Conservation (phyloP, 31 red algal species). For the Odonthalia washingtoniensis region DNA sequence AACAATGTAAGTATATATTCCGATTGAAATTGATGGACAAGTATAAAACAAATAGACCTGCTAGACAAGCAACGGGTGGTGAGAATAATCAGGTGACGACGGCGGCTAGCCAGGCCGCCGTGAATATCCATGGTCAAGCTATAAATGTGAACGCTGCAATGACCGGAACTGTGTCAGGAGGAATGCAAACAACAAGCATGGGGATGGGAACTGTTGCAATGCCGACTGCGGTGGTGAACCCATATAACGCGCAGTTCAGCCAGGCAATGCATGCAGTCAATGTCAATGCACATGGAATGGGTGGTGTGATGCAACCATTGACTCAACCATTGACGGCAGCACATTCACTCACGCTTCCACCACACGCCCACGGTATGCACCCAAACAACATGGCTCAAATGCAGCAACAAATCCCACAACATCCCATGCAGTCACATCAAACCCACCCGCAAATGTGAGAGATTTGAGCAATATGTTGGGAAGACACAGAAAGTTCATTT, state of each 20-base stretch:
- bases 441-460: slow-evolving; percentile 62
- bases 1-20: slow-evolving; percentile 63
- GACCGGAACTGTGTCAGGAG: background rate
- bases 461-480: slow-evolving; percentile 6
- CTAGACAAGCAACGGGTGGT: background rate
- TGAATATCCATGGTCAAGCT: background rate
- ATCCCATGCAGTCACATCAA: slow-evolving; percentile 55
- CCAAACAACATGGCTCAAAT: slow-evolving; percentile 42
- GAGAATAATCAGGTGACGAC: background rate
- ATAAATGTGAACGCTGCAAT: background rate
- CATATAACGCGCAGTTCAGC: slow-evolving; percentile 7
- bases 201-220: slow-evolving; percentile 46
- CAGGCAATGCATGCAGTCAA: slow-evolving; percentile 1
- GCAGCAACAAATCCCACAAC: slow-evolving; percentile 47
- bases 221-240: slow-evolving; percentile 50
- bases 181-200: background rate
- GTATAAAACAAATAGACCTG: slow-evolving; percentile 57
- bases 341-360: slow-evolving; percentile 33
- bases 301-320: slow-evolving; percentile 47
- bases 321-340: slow-evolving; percentile 15
- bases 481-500: no score
- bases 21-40: slow-evolving; percentile 68
- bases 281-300: slow-evolving; percentile 17
- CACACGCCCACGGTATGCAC: slow-evolving; percentile 50
- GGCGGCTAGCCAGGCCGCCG: background rate